Evolutionary conservation across 495 filamentous ascomycete genomes (phyloP).

Genomic region (Viridothelium virens): DNA sequence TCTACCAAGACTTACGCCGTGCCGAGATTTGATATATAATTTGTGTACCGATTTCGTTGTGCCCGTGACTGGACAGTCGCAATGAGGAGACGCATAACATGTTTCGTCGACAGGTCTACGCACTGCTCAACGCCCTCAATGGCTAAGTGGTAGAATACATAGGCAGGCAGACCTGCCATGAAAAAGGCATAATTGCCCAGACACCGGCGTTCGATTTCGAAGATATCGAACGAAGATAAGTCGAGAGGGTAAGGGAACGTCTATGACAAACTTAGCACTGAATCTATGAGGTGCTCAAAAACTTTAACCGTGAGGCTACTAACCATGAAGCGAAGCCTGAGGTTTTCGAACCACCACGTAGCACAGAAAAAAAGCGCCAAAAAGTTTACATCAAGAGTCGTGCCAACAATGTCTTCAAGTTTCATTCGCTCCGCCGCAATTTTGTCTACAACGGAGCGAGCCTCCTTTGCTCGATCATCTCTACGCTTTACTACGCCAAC

Average conservation of each 20-base stretch:
- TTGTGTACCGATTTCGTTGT: not conserved
- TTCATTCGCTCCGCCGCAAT: not conserved
- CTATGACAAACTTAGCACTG: not conserved
- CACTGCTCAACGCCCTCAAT: not conserved
- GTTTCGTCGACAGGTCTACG: not conserved
- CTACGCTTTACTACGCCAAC: conserved; percentile 32
- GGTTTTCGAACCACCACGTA: not conserved
- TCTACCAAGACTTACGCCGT: not conserved
- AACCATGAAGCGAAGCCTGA: conserved; percentile 6
- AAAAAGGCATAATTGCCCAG: conserved; percentile 2
- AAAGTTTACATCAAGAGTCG: not conserved
- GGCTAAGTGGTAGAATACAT: not conserved
- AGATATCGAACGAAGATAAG: not conserved
- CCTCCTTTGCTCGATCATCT: conserved; percentile 7
- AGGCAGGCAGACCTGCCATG: not conserved
- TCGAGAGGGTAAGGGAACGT: not conserved
- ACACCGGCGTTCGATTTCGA: not conserved
- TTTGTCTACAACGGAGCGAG: not conserved
- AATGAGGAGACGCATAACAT: not conserved
- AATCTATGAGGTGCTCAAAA: not conserved
- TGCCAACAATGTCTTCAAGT: not conserved
- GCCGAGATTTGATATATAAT: not conserved
- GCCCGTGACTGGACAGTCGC: not conserved
- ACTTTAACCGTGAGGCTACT: not conserved
- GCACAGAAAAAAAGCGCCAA: not conserved